Conservation (phyloP, 441 rosid genomes). For the Bocquillonia castaneifolia region DNA sequence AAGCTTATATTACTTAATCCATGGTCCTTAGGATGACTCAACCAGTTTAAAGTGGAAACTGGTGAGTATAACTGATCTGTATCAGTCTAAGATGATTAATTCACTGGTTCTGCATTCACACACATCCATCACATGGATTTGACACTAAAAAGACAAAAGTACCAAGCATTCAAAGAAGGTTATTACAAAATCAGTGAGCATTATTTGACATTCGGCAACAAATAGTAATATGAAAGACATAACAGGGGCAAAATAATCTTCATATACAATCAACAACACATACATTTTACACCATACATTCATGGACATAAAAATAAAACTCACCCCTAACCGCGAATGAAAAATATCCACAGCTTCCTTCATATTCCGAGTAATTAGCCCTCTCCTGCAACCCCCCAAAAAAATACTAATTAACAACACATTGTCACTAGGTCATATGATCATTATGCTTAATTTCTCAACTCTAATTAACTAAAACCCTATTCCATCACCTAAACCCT, state of each 20-base stretch:
- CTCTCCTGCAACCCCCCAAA: constrained; percentile 46
- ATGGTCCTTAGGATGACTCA: not conserved
- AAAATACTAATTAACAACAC: not conserved
- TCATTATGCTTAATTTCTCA: not conserved
- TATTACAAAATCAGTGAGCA: too few species aligned
- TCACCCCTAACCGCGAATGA: constrained; percentile 70
- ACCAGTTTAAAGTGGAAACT: too few species aligned
- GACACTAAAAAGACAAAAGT: not conserved
- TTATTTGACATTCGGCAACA: too few species aligned
- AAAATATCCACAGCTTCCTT: constrained; percentile 76
- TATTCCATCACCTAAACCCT: not conserved
- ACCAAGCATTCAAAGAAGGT: not conserved
- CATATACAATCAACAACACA: too few species aligned
- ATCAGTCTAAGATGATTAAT: too few species aligned
- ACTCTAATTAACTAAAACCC: not conserved
- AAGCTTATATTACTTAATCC: not conserved
- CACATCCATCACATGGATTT: not conserved
- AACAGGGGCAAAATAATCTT: too few species aligned
- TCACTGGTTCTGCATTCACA: not conserved
- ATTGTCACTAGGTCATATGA: not conserved
- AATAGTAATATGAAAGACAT: too few species aligned
- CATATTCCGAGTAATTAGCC: constrained; percentile 84
- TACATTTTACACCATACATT: not conserved
- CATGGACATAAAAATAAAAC: constrained; percentile 16
- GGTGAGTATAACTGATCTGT: not conserved